These are phyloP conservation scores for Perkinsus olseni DNA, from an alignment of 169 alveolate genomes.

Conservation along the genomic window DNA sequence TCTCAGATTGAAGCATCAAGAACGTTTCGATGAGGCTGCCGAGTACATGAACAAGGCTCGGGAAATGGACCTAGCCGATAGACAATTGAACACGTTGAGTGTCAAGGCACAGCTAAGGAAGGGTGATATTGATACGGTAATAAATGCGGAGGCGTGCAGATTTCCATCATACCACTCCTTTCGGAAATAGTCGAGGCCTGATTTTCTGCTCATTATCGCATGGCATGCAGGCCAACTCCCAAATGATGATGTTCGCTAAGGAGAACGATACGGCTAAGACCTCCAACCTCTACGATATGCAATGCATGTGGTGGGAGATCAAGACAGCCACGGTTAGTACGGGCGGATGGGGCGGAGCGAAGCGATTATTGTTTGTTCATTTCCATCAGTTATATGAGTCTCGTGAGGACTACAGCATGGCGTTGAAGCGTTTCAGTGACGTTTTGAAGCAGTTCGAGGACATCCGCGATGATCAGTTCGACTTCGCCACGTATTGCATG, in stretches of 20 bases:
- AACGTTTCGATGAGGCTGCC: not conserved
- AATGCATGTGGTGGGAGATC: not conserved
- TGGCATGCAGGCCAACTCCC: not conserved
- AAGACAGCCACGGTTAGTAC: not conserved
- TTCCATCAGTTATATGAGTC: not conserved
- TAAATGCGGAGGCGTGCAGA: not conserved
- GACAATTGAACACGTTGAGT: conserved; percentile 49
- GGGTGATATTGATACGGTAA: not conserved
- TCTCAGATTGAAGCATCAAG: not conserved
- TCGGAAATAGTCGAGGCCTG: not conserved
- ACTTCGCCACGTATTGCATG: not conserved
- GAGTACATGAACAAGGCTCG: conserved; percentile 33
- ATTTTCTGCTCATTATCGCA: too few relatives aligned
- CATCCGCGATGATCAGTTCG: not conserved
- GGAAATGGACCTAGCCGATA: conserved; percentile 65
- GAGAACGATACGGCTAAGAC: not conserved
- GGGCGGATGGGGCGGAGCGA: not conserved
- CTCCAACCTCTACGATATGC: not conserved
- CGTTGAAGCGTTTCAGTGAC: not conserved
- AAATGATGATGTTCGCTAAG: not conserved
- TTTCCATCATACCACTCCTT: not conserved
- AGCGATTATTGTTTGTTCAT: not conserved
- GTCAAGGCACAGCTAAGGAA: not conserved
- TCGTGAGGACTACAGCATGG: not conserved
- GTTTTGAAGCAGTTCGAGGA: not conserved